Conservation (phyloP, 306 rosid genomes). For the Prinsepia uniflora region DNA sequence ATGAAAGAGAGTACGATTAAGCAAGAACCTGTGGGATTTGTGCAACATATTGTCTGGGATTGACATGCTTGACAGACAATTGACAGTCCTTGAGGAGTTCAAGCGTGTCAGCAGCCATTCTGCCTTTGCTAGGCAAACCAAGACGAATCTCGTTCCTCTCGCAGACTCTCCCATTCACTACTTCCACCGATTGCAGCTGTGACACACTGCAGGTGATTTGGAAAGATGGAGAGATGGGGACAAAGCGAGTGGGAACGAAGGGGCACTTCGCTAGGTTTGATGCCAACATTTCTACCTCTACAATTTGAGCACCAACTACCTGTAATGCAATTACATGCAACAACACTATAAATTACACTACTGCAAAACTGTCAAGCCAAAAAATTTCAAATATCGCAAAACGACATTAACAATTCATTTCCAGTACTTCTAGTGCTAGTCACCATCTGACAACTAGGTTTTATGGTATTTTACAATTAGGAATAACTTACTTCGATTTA, state of each 20-base stretch:
- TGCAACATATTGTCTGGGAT: conserved; percentile 88
- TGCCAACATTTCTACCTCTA: conserved; percentile 2
- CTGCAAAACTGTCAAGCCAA: too few relatives aligned
- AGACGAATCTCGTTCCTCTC: conserved; percentile 63
- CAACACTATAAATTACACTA: too few relatives aligned
- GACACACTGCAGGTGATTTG: neutral
- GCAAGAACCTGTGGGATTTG: conserved; percentile 66
- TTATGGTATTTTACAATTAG: too few relatives aligned
- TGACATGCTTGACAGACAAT: conserved; percentile 78
- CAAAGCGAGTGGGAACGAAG: conserved; percentile 8
- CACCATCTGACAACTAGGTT: too few relatives aligned
- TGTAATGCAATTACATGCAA: too few relatives aligned
- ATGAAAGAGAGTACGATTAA: neutral
- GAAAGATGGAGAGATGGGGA: conserved; percentile 3
- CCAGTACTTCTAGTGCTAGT: too few relatives aligned
- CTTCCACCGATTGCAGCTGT: conserved; percentile 18
- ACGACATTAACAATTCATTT: too few relatives aligned
- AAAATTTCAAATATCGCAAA: too few relatives aligned
- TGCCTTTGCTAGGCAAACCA: conserved; percentile 89
- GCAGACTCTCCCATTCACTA: conserved; percentile 38
- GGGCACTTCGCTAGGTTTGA: conserved; percentile 23
- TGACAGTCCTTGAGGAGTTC: conserved; percentile 92
- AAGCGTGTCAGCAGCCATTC: conserved; percentile 76
- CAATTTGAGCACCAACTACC: too few relatives aligned
- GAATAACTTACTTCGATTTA: too few relatives aligned